A percentile compares a stretch with the other conserved stretches of the same genome.
Evolutionary conservation across 1,139 yeast species (phyloP).

Genomic region (Blastobotrys raffinosifermentans): DNA sequence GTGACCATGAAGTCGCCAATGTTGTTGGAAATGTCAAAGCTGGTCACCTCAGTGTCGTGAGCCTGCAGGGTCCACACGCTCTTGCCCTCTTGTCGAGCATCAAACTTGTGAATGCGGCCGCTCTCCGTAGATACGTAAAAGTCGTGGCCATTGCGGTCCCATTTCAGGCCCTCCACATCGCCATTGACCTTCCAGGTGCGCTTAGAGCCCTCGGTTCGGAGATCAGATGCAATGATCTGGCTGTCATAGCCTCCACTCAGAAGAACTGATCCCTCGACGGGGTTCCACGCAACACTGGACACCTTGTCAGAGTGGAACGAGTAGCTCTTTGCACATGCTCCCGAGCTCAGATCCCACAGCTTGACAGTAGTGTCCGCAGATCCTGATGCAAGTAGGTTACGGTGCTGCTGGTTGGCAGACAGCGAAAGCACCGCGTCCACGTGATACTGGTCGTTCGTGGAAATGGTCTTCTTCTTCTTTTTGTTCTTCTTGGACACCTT

Average conservation of each 20-base stretch:
- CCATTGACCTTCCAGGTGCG: constrained; percentile 60
- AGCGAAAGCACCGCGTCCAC: constrained; percentile 90
- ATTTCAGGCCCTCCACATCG: constrained; percentile 77
- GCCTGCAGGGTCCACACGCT: constrained; percentile 97
- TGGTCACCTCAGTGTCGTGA: constrained; percentile 88
- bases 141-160: constrained; percentile 57
- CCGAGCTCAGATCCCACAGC: constrained; percentile 83
- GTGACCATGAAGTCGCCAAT: constrained; percentile 76
- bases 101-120: constrained; percentile 87
- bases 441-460: constrained; percentile 71
- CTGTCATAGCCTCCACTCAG: constrained; percentile 93
- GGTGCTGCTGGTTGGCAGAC: constrained; percentile 72
- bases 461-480: constrained; percentile 45
- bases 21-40: constrained; percentile 62
- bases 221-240: constrained; percentile 72
- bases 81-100: constrained; percentile 58
- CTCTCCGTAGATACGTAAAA: constrained; percentile 89
- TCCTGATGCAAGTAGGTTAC: constrained; percentile 85
- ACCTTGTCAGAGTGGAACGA: constrained; percentile 70
- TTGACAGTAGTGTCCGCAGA: constrained; percentile 95
- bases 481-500: constrained; percentile 42
- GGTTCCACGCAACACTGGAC: constrained; percentile 84
- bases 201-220: constrained; percentile 68
- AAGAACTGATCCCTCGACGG: constrained; percentile 65
- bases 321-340: constrained; percentile 53